Evolutionary conservation across 495 filamentous ascomycete species (phyloP).

Genomic region (Penicillium angulare): DNA sequence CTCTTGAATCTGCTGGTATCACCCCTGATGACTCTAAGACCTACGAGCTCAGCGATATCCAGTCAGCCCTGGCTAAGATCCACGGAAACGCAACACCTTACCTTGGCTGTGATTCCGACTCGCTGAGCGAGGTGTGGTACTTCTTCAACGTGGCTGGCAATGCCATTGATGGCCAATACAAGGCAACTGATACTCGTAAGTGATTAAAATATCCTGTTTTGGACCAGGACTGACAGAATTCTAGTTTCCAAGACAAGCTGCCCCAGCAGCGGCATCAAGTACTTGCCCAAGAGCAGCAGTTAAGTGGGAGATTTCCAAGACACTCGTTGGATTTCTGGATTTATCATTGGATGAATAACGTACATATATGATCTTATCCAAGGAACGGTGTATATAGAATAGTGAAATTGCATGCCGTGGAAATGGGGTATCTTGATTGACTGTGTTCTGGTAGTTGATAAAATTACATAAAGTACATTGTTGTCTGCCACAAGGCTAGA

Average conservation of each 20-base stretch:
- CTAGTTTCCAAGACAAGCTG: slow-evolving; percentile 55
- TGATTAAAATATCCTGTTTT: slow-evolving; percentile 2
- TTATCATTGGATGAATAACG: background rate
- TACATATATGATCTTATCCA: too few relatives aligned
- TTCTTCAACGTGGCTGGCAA: slow-evolving; percentile 73
- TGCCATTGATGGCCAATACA: slow-evolving; percentile 66
- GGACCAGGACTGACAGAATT: slow-evolving; percentile 1
- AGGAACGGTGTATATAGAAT: background rate
- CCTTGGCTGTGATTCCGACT: slow-evolving; percentile 56
- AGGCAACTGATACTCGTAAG: slow-evolving; percentile 52
- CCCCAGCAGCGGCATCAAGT: slow-evolving; percentile 55
- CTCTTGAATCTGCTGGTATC: slow-evolving; percentile 62
- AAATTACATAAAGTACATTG: background rate
- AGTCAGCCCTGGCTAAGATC: slow-evolving; percentile 54
- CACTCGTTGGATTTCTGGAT: background rate
- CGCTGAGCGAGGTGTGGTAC: slow-evolving; percentile 72
- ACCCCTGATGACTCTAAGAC: slow-evolving; percentile 56
- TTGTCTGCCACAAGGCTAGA: background rate
- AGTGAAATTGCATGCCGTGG: background rate
- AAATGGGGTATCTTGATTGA: background rate
- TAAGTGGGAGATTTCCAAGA: background rate
- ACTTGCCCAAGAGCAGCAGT: slow-evolving; percentile 50
- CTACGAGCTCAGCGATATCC: slow-evolving; percentile 61
- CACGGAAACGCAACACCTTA: slow-evolving; percentile 59
- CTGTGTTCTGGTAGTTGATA: background rate